These are phyloP conservation scores for Protomyces arabidopsidicola DNA, from an alignment of 1,139 yeast genomes.

Conservation along the genomic window DNA sequence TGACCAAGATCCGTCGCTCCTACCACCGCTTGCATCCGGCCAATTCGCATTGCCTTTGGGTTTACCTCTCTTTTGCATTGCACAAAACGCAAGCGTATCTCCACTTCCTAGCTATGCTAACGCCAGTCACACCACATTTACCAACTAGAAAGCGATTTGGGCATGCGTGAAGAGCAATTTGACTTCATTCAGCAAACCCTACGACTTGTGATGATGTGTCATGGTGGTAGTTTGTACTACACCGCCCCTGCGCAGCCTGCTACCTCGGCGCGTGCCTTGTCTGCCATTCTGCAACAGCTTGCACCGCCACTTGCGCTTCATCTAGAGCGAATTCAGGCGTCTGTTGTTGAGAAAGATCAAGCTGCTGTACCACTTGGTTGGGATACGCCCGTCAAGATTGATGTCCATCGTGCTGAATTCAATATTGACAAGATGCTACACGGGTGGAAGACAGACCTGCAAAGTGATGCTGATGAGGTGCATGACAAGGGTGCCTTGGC, in stretches of 20 bases:
- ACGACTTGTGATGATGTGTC: conserved; percentile 49
- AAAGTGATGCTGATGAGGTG: not conserved
- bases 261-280: not conserved
- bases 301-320: conserved; percentile 22
- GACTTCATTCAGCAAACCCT: conserved; percentile 54
- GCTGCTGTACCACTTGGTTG: conserved; percentile 47
- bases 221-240: conserved; percentile 38
- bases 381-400: conserved; percentile 42
- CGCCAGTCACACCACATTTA: conserved; percentile 31
- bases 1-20: conserved; percentile 15
- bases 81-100: conserved; percentile 31
- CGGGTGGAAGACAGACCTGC: conserved; percentile 31
- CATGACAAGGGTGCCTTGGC: not conserved
- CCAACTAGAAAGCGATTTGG: conserved; percentile 30
- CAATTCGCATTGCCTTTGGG: conserved; percentile 40
- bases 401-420: conserved; percentile 38
- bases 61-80: conserved; percentile 36
- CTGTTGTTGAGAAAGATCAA: conserved; percentile 40
- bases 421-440: conserved; percentile 31
- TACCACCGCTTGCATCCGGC: conserved; percentile 38
- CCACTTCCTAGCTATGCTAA: not conserved
- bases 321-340: conserved; percentile 30
- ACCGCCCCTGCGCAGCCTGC: conserved; percentile 6
- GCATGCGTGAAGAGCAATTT: conserved; percentile 36
- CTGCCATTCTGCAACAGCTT: conserved; percentile 2